Evolutionary conservation across 108 stramenopile genomes (phyloP), one percentile per base, ranked within the genome.

Genomic region (Skeletonema grethae): DNA sequence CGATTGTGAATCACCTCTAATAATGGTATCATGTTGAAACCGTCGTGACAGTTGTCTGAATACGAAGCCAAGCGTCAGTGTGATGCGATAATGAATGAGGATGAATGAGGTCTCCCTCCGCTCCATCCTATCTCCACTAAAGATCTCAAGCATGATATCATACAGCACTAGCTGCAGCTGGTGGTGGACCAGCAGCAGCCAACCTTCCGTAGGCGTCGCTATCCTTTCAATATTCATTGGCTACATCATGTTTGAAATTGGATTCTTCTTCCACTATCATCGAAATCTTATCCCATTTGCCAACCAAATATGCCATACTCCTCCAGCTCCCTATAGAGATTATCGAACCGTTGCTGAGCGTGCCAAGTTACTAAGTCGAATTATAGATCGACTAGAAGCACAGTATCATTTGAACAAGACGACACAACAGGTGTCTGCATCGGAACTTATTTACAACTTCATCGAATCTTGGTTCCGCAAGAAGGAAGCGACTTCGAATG

Each of bases 401-500:
- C 22, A 63, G 15, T 29, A 30, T 43, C 28, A 53, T 7, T 13
- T 39, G 25, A 29, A 7, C 1, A 22, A 61, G 13, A 34, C 11
- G n/a, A 61, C 57, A 15, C 45, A 61, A 39, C 25, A 20, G 11
- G 35, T 53, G 28, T 22, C 59, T 16, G 56, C 55, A 60, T 64
- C 64, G 29, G 68, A 76, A 38, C 24, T 63, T 11, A 46, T 25
- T 35, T 76, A 76, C 63, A 69, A 63, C 28, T 76, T 76, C 30
- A 76, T 76, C 34, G 75, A 69, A 9, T 68, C 75, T 31, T 76
- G 75, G 75, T 76, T 76, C 56, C 16, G 22, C 22, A 56, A 67
- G n/a, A 69, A 34, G 31, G 41, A 62, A 32, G 38, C 15, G 16
- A 12, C 57, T 28, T 29, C 15, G 10, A 12, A 63, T 28, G 67